Evolutionary conservation across 805 yeast genomes (phyloP), one percentile per base, ranked within the genome.

Genomic region (Phaffomyces opuntiae): DNA sequence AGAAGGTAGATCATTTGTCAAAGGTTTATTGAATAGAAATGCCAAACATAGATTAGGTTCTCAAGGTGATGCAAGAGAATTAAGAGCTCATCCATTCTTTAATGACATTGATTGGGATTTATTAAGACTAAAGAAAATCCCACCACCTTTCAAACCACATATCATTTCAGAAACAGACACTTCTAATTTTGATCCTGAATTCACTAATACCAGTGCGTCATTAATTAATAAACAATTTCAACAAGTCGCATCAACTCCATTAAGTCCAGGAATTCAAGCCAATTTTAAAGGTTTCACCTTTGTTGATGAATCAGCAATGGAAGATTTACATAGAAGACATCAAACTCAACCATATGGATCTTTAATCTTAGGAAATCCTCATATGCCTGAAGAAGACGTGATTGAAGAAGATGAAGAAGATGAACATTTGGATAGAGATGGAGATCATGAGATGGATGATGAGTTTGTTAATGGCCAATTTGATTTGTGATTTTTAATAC

Each of bases 121-220:
- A 41, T 72, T 93, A 50, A 74, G 74, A 53, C 75, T 78, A 53
- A 91, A 89, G 69, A 84, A 83, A 59, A 78, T 91, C 9, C 95
- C 96, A 37, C 99, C 99, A 25, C 99, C 99, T 3, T 91, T 88
- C 72, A 88, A 88, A 65, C 99, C 99, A 4, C 96, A 88, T 62
- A 76, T 93, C 52, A 70, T 83, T 9, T 82, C 87, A 36, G 99
- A 93, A 61, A 81, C 93, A 3, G 99, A 93, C 65, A 91, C 96
- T 3, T 87, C 96, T 5, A 93, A 93, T 66, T 93, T 93, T 66
- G 99, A 93, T 63, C 98, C 99, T 6, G 98, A 93, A 66, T 93
- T 93, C 67, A 93, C 99, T 19, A 83, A 82, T 56, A 87, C 95
- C 38, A 83, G 95, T 16, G 88, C 96, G 0, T 83, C 95, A 9